A percentile compares a stretch with the other conserved stretches of the same genome.
Evolutionary conservation across 805 yeast species (phyloP).

Genomic region (Candida koratica): DNA sequence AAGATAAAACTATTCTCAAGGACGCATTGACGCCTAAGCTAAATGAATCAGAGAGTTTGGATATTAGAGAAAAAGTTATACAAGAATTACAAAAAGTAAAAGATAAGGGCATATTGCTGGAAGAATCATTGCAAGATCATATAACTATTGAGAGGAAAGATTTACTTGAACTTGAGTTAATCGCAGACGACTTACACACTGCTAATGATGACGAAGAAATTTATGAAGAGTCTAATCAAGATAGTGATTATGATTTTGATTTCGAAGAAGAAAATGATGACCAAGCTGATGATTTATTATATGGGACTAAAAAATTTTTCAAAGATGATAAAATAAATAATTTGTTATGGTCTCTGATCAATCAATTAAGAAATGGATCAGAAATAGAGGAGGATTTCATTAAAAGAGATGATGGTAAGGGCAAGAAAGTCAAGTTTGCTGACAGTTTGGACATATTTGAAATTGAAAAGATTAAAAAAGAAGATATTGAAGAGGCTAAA

Average conservation of each 20-base stretch:
- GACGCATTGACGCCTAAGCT: constrained; percentile 6
- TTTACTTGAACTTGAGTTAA: constrained; percentile 48
- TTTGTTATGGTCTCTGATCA: constrained; percentile 41
- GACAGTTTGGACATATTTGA: constrained; percentile 53
- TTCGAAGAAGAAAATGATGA: constrained; percentile 32
- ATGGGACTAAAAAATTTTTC: constrained; percentile 16
- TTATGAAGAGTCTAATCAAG: constrained; percentile 22
- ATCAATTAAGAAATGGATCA: constrained; percentile 21
- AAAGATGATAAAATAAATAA: constrained; percentile 13
- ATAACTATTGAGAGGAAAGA: constrained; percentile 37
- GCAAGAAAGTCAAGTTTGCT: constrained; percentile 48
- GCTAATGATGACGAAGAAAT: constrained; percentile 27
- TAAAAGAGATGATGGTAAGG: neutral
- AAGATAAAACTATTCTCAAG: constrained; percentile 28
- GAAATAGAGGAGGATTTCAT: neutral
- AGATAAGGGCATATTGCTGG: neutral
- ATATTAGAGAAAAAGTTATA: constrained; percentile 7
- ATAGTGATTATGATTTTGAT: constrained; percentile 37
- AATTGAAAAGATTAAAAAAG: constrained; percentile 53
- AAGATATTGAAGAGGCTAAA: constrained; percentile 28
- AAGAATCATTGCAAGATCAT: constrained; percentile 12
- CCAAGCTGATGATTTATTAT: constrained; percentile 30
- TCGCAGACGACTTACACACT: constrained; percentile 46
- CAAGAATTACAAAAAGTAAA: neutral
- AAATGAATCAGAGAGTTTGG: constrained; percentile 12